Base-by-base conservation (phyloP, 1,284 basidiomycete species). In the Exobasidium cylindrosporum region DNA sequence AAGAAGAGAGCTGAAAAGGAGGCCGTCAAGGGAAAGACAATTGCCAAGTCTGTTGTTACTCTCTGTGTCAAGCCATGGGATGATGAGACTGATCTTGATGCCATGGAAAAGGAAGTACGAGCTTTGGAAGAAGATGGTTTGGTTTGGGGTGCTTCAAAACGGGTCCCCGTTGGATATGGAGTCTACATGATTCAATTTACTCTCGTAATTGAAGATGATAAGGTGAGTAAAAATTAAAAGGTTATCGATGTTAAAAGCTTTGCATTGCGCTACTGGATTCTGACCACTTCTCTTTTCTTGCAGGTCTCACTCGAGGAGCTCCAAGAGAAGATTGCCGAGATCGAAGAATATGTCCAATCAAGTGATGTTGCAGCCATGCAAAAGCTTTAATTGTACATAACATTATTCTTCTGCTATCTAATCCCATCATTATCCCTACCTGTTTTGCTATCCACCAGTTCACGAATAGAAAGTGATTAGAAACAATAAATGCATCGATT, bases 61-160 rank as follows among this genome's bases (percentile, higher is more conserved):
- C 84, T 97, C 76, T 93, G 97, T 73, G 92, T 98, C 69, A 98
- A 97, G 84, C 95, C 94, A 54, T 79, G 94, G 95, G 95, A 98
- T 81, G 94, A 97, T 82, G 93, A 97, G 85, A 99, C 95, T 64
- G 91, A 97, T 84, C 93, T 99, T 92, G 85, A 81, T 58, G 89
- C 83, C 60, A 85, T 98, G 72, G 95, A 98, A 83, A 82, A 85
- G 46, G 77, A 84, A 47, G 93, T 98, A 61, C 89, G 95, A 69
- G 88, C 89, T 30, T 88, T 98, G 77, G 87, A 92, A 82, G 84
- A 87, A 84, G 89, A 91, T 63, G 95, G 96, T 80, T 88, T 99
- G 68, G 86, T 97, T 58, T 98, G 96, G 95, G 92, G 92, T 62
- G 67, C 70, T 56, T 70, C 87, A 84, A 93, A 91, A 83, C 85